phyloP scores from a whole-genome alignment of 768 basidiomycete species.

The Termitomyces eurrhizus region DNA sequence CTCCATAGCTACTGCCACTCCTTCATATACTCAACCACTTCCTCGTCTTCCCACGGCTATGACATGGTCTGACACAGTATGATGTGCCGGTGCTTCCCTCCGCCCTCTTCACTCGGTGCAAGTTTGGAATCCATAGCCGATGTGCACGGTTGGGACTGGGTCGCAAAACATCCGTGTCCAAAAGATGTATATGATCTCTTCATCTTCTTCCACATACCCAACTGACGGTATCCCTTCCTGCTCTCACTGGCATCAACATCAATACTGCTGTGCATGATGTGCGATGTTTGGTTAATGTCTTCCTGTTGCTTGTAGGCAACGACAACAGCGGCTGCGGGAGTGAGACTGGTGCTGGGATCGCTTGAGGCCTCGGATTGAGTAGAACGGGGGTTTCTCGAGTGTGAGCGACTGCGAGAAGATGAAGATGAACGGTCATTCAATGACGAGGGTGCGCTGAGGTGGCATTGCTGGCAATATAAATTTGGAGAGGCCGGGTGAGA shows the following conservation, averaged over 20 bases:
- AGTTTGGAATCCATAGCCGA: no score
- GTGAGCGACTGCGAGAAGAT: background rate
- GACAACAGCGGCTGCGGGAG: conserved; percentile 43
- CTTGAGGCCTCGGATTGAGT: background rate
- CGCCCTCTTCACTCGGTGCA: background rate
- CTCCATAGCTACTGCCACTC: conserved; percentile 12
- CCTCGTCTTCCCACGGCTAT: conserved; percentile 28
- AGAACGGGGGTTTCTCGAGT: background rate
- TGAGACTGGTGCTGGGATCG: conserved; percentile 23
- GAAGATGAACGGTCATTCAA: background rate
- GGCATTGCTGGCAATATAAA: background rate
- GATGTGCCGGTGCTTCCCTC: conserved; percentile 33
- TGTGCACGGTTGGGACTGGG: background rate
- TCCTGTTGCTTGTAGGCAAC: conserved; percentile 47
- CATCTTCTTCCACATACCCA: conserved; percentile 14
- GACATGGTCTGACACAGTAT: conserved; percentile 47
- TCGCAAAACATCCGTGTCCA: background rate
- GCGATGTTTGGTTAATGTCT: conserved; percentile 11
- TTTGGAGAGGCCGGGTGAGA: background rate
- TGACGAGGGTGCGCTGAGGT: background rate
- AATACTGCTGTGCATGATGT: background rate
- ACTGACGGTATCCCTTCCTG: no score
- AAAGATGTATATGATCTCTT: conserved; percentile 12
- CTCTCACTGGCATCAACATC: background rate
- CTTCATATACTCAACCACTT: background rate